Percentiles rank a stretch among this genome's conserved stretches.
phyloP scores from a whole-genome alignment of 768 basidiomycete genomes.

The Hypsizygus marmoreus region DNA sequence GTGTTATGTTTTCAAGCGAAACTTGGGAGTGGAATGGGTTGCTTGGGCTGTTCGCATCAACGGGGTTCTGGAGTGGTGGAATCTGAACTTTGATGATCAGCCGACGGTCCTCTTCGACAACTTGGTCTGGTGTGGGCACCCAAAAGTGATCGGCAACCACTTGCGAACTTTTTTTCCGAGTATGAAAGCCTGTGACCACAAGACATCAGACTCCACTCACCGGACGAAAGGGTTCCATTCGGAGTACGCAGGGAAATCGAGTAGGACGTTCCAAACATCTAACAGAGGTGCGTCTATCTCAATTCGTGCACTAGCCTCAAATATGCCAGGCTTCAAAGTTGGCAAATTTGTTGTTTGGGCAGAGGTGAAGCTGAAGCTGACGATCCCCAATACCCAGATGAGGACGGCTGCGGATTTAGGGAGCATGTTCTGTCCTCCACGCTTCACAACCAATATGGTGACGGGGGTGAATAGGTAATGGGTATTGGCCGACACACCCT shows the following conservation, averaged over 20 bases:
- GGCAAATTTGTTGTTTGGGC: conserved; percentile 24
- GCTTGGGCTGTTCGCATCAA: conserved; percentile 25
- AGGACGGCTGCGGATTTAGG: too few species aligned
- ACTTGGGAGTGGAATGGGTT: conserved; percentile 26
- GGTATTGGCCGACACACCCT: too few species aligned
- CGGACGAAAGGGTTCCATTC: conserved; percentile 49
- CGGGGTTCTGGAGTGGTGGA: conserved; percentile 31
- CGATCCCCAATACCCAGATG: background rate
- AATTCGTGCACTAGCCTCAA: conserved; percentile 35
- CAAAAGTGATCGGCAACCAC: conserved; percentile 25
- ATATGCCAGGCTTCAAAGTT: conserved; percentile 32
- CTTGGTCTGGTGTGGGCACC: conserved; percentile 25
- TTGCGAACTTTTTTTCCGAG: conserved; percentile 23
- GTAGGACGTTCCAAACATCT: conserved; percentile 48
- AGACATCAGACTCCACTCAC: conserved; percentile 9
- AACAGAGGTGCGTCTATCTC: conserved; percentile 53
- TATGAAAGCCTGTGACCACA: background rate
- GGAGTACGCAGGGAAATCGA: conserved; percentile 51
- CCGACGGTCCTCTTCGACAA: conserved; percentile 20
- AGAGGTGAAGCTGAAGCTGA: background rate
- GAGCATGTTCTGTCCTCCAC: too few species aligned
- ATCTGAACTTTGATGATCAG: conserved; percentile 31
- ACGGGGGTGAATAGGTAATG: too few species aligned
- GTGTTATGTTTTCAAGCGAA: conserved; percentile 33
- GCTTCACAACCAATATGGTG: too few species aligned